These are phyloP conservation scores for Globisporangium nodosum DNA, from an alignment of 352 stramenopile genomes.

Conservation along the genomic window DNA sequence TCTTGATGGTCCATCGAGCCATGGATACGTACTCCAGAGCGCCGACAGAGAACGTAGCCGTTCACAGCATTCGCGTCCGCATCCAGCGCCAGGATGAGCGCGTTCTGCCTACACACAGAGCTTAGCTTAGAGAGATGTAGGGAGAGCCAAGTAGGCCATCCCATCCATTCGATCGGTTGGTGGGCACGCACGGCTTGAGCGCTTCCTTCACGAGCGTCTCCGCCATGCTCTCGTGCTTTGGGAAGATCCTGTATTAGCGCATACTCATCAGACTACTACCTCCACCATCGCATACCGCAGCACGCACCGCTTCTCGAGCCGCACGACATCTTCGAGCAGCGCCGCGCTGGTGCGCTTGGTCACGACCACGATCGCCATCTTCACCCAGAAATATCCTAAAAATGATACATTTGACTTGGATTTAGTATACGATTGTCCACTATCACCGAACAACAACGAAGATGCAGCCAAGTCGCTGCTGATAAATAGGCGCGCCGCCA, in stretches of 20 bases:
- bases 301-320: conserved; percentile 14
- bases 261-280: not conserved
- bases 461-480: not conserved
- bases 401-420: conserved; percentile 2
- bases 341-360: conserved; percentile 5
- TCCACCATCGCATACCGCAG: not conserved
- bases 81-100: conserved; percentile 29
- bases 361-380: conserved; percentile 12
- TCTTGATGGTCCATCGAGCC: not conserved
- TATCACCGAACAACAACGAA: not conserved
- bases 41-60: conserved; percentile 42
- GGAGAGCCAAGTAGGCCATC: no score
- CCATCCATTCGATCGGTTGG: not conserved
- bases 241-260: conserved; percentile 5
- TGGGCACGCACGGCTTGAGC: not conserved
- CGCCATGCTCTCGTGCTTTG: conserved; percentile 15
- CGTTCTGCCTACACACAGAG: conserved; percentile 22
- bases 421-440: not conserved
- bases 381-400: not conserved
- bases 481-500: conserved; percentile 7
- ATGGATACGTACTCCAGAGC: conserved; percentile 24
- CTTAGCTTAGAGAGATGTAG: no score
- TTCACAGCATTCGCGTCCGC: conserved; percentile 11
- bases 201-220: conserved; percentile 11
- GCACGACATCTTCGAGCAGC: conserved; percentile 9